phyloP scores from a whole-genome alignment of 306 rosid genomes.

The Alnus rubra region DNA sequence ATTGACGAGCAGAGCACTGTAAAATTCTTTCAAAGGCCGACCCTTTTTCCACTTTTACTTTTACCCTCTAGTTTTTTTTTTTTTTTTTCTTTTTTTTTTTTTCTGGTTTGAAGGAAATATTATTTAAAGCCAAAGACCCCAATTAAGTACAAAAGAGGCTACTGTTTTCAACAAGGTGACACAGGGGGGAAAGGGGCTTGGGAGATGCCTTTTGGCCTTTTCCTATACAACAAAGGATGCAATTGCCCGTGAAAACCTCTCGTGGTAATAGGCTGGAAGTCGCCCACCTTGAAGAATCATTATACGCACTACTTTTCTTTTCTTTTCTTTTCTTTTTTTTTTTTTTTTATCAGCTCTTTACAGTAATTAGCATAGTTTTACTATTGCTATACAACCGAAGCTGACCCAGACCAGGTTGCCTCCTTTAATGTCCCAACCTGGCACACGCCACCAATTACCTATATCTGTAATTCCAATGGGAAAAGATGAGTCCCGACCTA shows the following conservation, averaged over 20 bases:
- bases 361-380: not conserved
- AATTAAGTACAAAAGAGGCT: not conserved
- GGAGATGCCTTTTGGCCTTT: conserved; percentile 38
- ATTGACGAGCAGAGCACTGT: conserved; percentile 39
- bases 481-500: too few species aligned
- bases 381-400: not conserved
- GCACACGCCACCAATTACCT: too few species aligned
- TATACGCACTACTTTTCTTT: conserved; percentile 24
- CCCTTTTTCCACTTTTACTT: conserved; percentile 12
- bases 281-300: conserved; percentile 59
- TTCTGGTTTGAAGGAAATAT: too few species aligned
- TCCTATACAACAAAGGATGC: conserved; percentile 53
- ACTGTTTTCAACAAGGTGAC: conserved; percentile 41
- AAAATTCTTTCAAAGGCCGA: conserved; percentile 20
- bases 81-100: not conserved
- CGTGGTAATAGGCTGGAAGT: conserved; percentile 58
- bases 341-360: conserved; percentile 21
- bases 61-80: conserved; percentile 23
- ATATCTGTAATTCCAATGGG: not conserved
- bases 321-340: not conserved
- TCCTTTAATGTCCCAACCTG: not conserved
- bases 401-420: not conserved
- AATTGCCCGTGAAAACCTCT: conserved; percentile 68
- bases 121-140: not conserved
- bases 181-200: conserved; percentile 38